Evolutionary conservation across 1,284 basidiomycete species (phyloP).

Genomic region (Leccinum subspadiceum): DNA sequence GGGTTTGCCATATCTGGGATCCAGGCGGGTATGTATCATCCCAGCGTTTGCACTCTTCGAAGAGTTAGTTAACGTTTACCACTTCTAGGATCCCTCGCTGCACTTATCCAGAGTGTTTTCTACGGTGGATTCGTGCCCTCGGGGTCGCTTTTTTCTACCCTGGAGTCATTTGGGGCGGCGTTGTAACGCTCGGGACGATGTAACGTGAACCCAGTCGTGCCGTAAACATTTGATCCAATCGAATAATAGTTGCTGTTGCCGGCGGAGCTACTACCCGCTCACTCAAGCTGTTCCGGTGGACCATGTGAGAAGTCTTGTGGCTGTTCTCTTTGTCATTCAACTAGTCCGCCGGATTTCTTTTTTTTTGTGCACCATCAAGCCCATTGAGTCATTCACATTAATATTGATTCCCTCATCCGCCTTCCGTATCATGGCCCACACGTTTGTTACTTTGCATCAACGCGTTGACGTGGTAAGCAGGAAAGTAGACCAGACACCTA

Average conservation of each 20-base stretch:
- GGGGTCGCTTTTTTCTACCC: background rate
- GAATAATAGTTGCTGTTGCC: background rate
- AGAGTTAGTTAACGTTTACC: background rate
- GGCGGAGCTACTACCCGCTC: background rate
- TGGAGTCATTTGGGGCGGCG: constrained; percentile 7
- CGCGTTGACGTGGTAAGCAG: background rate
- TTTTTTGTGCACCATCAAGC: background rate
- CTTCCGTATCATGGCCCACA: background rate
- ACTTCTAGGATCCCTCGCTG: constrained; percentile 4
- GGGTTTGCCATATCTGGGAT: background rate
- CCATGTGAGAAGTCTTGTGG: background rate
- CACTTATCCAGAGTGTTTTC: background rate
- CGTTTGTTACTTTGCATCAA: background rate
- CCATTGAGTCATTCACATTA: background rate
- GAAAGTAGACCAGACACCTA: background rate
- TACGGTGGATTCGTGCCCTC: constrained; percentile 2
- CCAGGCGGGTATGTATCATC: constrained; percentile 1
- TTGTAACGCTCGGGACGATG: background rate
- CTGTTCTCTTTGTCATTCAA: background rate
- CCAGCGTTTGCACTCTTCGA: background rate
- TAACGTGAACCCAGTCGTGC: background rate
- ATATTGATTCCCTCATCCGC: background rate
- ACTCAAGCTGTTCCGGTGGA: background rate
- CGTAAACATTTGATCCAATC: background rate
- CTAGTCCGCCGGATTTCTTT: background rate